A percentile compares a stretch with the other conserved stretches of the same genome.
Conservation (phyloP, 192 early-diverging fungal species). For the Coemansia sp. region DNA sequence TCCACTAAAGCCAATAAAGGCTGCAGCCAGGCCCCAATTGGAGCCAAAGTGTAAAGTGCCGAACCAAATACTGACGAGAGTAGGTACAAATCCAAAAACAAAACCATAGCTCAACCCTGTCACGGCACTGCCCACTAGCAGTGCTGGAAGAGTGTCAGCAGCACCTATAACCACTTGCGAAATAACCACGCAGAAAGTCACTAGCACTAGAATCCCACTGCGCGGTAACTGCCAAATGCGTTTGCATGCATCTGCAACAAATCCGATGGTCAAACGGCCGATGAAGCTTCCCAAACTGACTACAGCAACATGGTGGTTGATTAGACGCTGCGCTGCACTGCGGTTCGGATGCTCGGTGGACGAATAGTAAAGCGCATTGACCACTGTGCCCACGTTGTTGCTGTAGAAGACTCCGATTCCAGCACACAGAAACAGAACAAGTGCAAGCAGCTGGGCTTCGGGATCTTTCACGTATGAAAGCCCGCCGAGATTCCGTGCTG, state of each 20-base stretch:
- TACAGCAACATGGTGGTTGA: conserved; percentile 50
- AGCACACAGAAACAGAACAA: conserved; percentile 50
- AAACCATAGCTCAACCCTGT: conserved; percentile 53
- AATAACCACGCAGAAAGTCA: conserved; percentile 25
- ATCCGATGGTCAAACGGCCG: conserved; percentile 44
- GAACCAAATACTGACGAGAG: conserved; percentile 55
- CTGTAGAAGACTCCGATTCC: conserved; percentile 56
- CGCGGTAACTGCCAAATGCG: conserved; percentile 43
- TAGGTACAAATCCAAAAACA: conserved; percentile 51
- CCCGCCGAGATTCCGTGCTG: conserved; percentile 50
- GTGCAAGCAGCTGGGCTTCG: conserved; percentile 47
- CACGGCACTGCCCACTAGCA: conserved; percentile 41
- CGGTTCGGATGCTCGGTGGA: conserved; percentile 24
- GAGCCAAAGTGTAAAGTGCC: conserved; percentile 52
- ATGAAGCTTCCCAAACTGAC: conserved; percentile 51
- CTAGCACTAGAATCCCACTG: conserved; percentile 39
- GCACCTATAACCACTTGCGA: conserved; percentile 42
- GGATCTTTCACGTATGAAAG: conserved; percentile 42
- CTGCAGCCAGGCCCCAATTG: conserved; percentile 57
- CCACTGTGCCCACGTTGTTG: conserved; percentile 55
- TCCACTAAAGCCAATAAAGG: conserved; percentile 60
- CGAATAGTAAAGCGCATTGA: conserved; percentile 52
- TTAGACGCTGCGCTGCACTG: conserved; percentile 47
- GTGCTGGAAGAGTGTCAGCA: conserved; percentile 17
- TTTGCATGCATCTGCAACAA: conserved; percentile 44